Evolutionary conservation across 139 green algal species (phyloP).

Genomic region (Mychonastes homosphaera): DNA sequence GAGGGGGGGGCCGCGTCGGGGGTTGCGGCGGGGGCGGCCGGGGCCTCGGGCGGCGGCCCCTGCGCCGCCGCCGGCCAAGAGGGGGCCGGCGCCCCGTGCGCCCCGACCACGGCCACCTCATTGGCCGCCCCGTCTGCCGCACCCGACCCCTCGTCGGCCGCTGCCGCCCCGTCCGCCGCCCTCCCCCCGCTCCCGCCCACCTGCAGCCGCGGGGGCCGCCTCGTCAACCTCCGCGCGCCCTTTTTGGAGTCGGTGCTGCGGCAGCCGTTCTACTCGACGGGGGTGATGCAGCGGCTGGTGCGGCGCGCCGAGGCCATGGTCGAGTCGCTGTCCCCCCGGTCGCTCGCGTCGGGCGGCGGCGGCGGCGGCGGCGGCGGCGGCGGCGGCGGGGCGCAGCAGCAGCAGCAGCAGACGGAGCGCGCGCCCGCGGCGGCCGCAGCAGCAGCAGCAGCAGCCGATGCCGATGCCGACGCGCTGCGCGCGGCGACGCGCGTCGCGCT

Average conservation of each 20-base stretch:
- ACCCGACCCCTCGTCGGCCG: too few species aligned
- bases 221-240: not conserved
- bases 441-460: not conserved
- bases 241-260: too few species aligned
- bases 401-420: not conserved
- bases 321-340: constrained; percentile 8
- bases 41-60: not conserved
- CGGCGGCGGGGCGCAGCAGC: not conserved
- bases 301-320: constrained; percentile 44
- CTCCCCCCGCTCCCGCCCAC: too few species aligned
- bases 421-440: not conserved
- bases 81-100: not conserved
- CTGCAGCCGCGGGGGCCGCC: not conserved
- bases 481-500: constrained; percentile 23
- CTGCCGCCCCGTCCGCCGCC: too few species aligned
- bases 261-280: constrained; percentile 61
- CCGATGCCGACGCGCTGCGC: not conserved
- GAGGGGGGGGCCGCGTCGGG: too few species aligned
- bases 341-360: not conserved
- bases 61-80: not conserved
- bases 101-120: not conserved
- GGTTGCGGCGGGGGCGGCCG: too few species aligned
- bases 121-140: too few species aligned
- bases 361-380: not conserved
- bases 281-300: constrained; percentile 50